Base-by-base conservation (phyloP, 2,329 filamentous ascomycete genomes). In the Phialocephala subalpina region DNA sequence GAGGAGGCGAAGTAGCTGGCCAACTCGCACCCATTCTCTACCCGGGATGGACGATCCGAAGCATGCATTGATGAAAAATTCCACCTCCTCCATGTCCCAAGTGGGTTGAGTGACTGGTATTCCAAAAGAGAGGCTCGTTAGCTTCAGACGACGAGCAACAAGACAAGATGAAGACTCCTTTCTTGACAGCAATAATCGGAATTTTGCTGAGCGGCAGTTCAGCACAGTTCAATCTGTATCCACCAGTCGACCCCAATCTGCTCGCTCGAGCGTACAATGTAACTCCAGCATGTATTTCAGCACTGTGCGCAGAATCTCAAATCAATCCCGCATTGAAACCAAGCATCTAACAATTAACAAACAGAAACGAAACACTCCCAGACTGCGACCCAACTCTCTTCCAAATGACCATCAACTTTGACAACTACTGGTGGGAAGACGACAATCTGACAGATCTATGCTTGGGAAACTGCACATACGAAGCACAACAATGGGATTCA, bases 401-500 rank as follows among this genome's bases (percentile, higher is more conserved):
- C 35, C 56, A 61, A 20, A 55, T 53, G 60, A n/a, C 61, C 6
- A 20, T 47, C 3, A 58, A 25, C n/a, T 67, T 71, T 20, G 69
- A 71, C 35, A 64, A 64, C 45, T 68, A 62, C 20, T 66, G 53
- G 27, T 71, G 69, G 69, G 60, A 61, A 14, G 29, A 58, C 11
- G 63, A 70, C 9, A 70, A 71, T 47, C 8, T 71, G 3, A 70
- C 69, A 16, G 59, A 56, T 40, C 57, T 70, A 9, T 71, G 69
- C 35, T 61, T 47, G n/a, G 18, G 61, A 2, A 58, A 64, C 12
- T 67, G 61, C 29, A 38, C 33, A 16, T 33, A 22, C 16, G 60
- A 65, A 56, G 35, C 61, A 14, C 6, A 33, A 5, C 7, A 45
- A 7, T 72, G 68, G 70, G 33, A 62, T n/a, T 33, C 33, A 12